These are phyloP conservation scores for Phytophthora pini DNA, from an alignment of 352 stramenopile species.

Conservation along the genomic window DNA sequence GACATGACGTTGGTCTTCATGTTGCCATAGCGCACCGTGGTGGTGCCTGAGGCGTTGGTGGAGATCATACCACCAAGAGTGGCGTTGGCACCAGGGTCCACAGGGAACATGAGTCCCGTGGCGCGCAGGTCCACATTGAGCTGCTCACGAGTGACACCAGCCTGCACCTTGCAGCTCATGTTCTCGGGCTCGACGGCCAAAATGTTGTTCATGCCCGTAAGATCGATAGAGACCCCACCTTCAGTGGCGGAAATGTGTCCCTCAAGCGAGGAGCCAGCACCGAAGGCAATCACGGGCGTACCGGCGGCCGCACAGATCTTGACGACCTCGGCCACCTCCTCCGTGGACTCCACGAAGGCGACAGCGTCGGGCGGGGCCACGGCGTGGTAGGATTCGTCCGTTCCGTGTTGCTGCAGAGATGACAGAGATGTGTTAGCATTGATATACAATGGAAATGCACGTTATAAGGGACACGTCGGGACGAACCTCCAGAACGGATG, in stretches of 20 bases:
- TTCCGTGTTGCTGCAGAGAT: constrained; percentile 80
- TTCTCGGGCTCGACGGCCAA: constrained; percentile 76
- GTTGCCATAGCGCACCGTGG: constrained; percentile 94
- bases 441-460: neutral
- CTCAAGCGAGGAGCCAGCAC: constrained; percentile 93
- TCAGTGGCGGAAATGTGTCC: constrained; percentile 94
- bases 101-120: constrained; percentile 94
- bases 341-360: constrained; percentile 82
- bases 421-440: neutral
- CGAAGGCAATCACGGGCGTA: constrained; percentile 96
- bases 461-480: neutral
- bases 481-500: constrained; percentile 63
- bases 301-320: constrained; percentile 83
- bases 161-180: constrained; percentile 93
- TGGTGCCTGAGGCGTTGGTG: constrained; percentile 91
- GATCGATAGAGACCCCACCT: constrained; percentile 93
- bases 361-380: constrained; percentile 86
- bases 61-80: constrained; percentile 96
- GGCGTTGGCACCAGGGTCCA: constrained; percentile 97
- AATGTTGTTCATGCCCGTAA: constrained; percentile 86
- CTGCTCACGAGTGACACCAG: constrained; percentile 93
- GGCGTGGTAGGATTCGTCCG: constrained; percentile 93
- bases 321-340: constrained; percentile 92
- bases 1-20: constrained; percentile 97
- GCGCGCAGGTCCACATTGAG: constrained; percentile 90